Conservation (phyloP, 108 stramenopile species). For the Skeletonema costatum region DNA sequence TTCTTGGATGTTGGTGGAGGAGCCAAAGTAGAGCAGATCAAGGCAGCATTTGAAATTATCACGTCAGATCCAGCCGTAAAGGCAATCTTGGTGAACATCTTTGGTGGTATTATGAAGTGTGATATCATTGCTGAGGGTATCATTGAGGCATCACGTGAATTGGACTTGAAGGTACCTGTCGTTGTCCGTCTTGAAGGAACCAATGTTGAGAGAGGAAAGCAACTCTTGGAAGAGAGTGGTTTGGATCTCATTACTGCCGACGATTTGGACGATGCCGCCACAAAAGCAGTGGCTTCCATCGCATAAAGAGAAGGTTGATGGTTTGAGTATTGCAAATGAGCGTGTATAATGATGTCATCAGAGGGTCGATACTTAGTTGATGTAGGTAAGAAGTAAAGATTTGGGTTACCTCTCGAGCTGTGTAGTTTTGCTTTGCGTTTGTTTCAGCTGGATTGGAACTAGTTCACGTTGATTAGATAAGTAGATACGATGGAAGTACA, state of each 20-base stretch:
- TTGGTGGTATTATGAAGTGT: slow-evolving; percentile 97
- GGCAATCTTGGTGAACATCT: slow-evolving; percentile 95
- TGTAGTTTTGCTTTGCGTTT: not conserved
- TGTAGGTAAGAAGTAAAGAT: not conserved
- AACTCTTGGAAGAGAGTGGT: slow-evolving; percentile 77
- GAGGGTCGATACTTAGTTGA: not conserved
- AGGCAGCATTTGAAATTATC: slow-evolving; percentile 82
- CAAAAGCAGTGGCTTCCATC: slow-evolving; percentile 78
- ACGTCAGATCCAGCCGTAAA: slow-evolving; percentile 74
- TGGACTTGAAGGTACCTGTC: slow-evolving; percentile 87
- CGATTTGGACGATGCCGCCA: slow-evolving; percentile 93
- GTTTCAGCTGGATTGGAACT: not conserved
- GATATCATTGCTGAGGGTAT: slow-evolving; percentile 94
- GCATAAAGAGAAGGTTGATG: not conserved
- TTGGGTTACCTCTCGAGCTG: not conserved
- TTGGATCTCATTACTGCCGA: slow-evolving; percentile 64
- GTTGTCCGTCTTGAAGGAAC: slow-evolving; percentile 94
- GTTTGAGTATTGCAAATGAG: not conserved
- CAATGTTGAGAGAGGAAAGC: slow-evolving; percentile 89
- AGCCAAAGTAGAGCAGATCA: slow-evolving; percentile 75
- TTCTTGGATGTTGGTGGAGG: slow-evolving; percentile 96
- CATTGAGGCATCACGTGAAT: slow-evolving; percentile 79
- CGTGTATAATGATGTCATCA: not conserved
- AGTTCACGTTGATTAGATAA: not conserved
- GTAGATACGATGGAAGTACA: not conserved